Evolutionary conservation across 495 filamentous ascomycete species (phyloP).

Genomic region (Hypoxylon fuscum): DNA sequence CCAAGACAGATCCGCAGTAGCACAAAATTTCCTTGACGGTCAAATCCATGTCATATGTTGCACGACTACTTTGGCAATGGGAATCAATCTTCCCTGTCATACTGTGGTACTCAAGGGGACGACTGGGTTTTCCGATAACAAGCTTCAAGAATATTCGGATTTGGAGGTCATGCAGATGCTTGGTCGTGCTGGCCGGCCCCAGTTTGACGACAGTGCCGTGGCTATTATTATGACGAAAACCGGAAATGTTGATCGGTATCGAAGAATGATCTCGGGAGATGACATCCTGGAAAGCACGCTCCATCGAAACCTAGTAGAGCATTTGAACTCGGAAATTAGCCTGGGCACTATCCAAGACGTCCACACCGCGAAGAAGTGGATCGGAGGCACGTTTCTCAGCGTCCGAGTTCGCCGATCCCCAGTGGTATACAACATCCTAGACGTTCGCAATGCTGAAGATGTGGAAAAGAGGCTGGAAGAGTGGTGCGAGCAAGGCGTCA

Average conservation of each 20-base stretch:
- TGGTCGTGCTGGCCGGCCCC: constrained; percentile 89
- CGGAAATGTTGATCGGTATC: constrained; percentile 74
- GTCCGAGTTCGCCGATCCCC: constrained; percentile 86
- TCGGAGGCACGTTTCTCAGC: constrained; percentile 85
- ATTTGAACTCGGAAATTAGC: constrained; percentile 93
- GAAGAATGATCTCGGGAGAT: constrained; percentile 83
- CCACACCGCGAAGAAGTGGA: constrained; percentile 80
- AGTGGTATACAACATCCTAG: constrained; percentile 71
- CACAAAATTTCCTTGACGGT: constrained; percentile 77
- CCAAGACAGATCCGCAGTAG: constrained; percentile 74
- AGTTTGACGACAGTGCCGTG: constrained; percentile 86
- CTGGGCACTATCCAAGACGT: constrained; percentile 79
- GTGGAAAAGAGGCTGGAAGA: constrained; percentile 75
- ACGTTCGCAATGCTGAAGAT: constrained; percentile 53
- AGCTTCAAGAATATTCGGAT: constrained; percentile 81
- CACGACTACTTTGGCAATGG: constrained; percentile 92
- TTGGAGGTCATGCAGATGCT: constrained; percentile 99
- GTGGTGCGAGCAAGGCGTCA: constrained; percentile 84
- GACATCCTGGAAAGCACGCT: constrained; percentile 88
- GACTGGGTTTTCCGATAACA: constrained; percentile 70
- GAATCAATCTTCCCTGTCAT: constrained; percentile 92
- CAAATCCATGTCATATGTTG: constrained; percentile 91
- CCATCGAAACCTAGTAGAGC: constrained; percentile 88
- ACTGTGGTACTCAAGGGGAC: constrained; percentile 95
- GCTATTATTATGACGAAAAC: constrained; percentile 87